Evolutionary conservation across 768 basidiomycete genomes (phyloP).

Genomic region (Neoboletus brunneissimus): DNA sequence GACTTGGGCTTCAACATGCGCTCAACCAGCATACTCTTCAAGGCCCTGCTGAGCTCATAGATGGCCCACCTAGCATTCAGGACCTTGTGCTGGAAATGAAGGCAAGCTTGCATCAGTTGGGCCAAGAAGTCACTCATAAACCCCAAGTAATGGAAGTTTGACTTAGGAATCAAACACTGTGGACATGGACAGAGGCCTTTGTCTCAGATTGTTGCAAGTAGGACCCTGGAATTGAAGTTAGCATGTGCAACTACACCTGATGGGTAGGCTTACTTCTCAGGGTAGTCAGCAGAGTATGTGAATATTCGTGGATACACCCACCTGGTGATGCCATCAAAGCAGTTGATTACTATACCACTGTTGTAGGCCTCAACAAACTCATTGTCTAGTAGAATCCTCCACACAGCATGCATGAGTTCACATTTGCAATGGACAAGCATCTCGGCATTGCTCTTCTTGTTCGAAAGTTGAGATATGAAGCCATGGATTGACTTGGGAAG

Average conservation of each 20-base stretch:
- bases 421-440: background rate
- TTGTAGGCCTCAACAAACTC: background rate
- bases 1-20: background rate
- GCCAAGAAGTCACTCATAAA: background rate
- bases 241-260: background rate
- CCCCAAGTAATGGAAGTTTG: background rate
- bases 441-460: background rate
- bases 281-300: background rate
- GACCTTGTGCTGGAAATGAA: background rate
- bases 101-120: background rate
- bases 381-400: background rate
- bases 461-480: background rate
- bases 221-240: background rate
- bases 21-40: background rate
- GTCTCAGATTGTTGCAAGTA: background rate
- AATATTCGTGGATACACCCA: background rate
- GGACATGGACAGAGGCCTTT: background rate
- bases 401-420: background rate
- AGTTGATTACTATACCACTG: background rate
- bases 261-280: background rate
- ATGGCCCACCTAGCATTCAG: background rate
- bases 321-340: background rate
- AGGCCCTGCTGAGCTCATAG: background rate
- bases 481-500: background rate
- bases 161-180: background rate